Base-by-base conservation (phyloP, 2,329 filamentous ascomycete species). In the Aspergillus clavatus region DNA sequence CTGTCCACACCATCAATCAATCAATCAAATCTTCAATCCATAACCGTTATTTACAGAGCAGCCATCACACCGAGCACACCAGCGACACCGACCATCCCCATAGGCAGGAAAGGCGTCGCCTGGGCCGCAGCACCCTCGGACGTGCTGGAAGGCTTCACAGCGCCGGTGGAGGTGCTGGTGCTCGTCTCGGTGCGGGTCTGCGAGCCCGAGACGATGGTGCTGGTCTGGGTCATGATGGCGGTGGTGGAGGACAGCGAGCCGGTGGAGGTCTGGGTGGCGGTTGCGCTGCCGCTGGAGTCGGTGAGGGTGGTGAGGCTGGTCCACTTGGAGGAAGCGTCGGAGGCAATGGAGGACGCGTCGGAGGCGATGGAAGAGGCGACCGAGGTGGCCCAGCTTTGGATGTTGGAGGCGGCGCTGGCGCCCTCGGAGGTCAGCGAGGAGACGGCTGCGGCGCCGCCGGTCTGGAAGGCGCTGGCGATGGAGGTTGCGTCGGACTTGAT, bases 21-120 rank as follows among this genome's bases (percentile, higher is more conserved):
- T 22, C 7, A 47, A 31, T 22, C 26, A n/a, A 35, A 33, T 3
- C 24, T n/a, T n/a, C n/a, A n/a, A n/a, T n/a, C n/a, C n/a, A n/a
- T n/a, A n/a, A n/a, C n/a, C n/a, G n/a, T n/a, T n/a, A 23, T 48
- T 55, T 62, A 63, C 45, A 63, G 54, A 43, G 55, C 59, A 48
- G 51, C 57, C 58, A 63, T 63, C 24, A 61, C 43, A 42, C 60
- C 60, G 8, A 63, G 40, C 7, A 63, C 40, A 54, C 60, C 60
- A 8, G 56, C 60, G 22, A 61, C 43, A 50, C 57, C 59, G 14
- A 54, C 59, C 29, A 57, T 33, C 14, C 49, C 40, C 3, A 40
- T 27, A 2, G 45, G 41, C 10, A 53, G 43, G 22, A 59, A 47
- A 18, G 57, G 53, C 26, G 55, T 56, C 11, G 55, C 51, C 29